Evolutionary conservation across 768 basidiomycete species (phyloP).

Genomic region (Termitomyces sp.): DNA sequence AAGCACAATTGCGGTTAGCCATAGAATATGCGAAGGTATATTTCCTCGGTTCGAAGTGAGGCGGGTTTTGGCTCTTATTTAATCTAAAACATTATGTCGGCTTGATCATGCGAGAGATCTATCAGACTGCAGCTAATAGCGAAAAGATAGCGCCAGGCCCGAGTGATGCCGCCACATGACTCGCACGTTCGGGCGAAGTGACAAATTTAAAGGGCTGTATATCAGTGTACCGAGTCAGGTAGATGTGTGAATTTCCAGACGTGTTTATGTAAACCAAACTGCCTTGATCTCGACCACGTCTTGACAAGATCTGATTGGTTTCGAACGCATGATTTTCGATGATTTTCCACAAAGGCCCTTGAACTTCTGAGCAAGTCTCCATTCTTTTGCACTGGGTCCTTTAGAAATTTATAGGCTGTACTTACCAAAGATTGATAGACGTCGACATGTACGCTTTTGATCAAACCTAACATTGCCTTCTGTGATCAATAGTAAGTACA

Average conservation of each 20-base stretch:
- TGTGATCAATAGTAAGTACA: neutral
- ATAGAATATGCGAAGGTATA: slow-evolving; percentile 14
- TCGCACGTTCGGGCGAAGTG: no score
- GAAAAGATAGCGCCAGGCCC: no score
- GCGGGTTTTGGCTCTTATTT: slow-evolving; percentile 3
- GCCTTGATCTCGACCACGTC: no score
- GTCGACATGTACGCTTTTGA: neutral
- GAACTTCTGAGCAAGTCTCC: no score
- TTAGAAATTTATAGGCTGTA: no score
- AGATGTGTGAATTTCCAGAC: no score
- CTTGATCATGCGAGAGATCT: slow-evolving; percentile 12
- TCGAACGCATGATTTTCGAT: no score
- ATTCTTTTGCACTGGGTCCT: neutral
- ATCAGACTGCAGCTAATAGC: neutral
- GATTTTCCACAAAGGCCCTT: no score
- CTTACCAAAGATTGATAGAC: neutral
- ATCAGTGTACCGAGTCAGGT: no score
- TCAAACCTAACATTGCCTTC: neutral
- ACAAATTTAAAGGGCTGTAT: no score
- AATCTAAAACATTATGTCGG: slow-evolving; percentile 10
- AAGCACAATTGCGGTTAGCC: slow-evolving; percentile 12
- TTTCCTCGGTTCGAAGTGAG: slow-evolving; percentile 2
- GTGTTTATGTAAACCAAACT: no score
- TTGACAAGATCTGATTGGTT: neutral
- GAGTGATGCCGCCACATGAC: no score